Percentiles rank a stretch among this genome's conserved stretches.
Evolutionary conservation across 345 rosid species (phyloP).

Genomic region (Populus davidiana): DNA sequence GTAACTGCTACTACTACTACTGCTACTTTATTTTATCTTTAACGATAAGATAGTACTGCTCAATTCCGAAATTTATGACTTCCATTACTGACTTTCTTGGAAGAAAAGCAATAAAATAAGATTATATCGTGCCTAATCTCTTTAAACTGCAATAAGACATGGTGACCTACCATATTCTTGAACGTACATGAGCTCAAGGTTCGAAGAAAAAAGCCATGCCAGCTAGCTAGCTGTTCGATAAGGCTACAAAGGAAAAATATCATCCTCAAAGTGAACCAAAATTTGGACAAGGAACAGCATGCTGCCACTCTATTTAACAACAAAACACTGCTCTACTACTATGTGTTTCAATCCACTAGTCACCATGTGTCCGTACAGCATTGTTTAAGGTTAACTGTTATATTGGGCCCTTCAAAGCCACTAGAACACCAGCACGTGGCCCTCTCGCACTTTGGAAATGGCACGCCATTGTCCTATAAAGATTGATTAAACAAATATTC

Average conservation of each 20-base stretch:
- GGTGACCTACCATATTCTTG: slow-evolving; percentile 28
- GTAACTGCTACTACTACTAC: neutral
- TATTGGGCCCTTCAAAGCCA: slow-evolving; percentile 35
- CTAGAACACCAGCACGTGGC: neutral
- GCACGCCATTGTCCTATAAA: neutral
- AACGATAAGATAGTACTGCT: neutral
- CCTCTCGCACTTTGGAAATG: slow-evolving; percentile 11
- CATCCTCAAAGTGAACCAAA: neutral
- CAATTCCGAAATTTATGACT: slow-evolving; percentile 21
- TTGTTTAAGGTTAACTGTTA: slow-evolving; percentile 9
- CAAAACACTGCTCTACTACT: slow-evolving; percentile 11
- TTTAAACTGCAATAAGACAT: slow-evolving; percentile 3
- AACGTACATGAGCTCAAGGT: slow-evolving; percentile 49
- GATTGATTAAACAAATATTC: neutral
- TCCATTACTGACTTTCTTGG: neutral
- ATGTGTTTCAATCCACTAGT: neutral
- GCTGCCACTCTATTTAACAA: slow-evolving; percentile 40
- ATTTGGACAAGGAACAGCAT: slow-evolving; percentile 22
- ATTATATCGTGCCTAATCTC: no score
- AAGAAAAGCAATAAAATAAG: neutral
- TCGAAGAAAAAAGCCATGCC: slow-evolving; percentile 28
- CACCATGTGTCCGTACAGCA: slow-evolving; percentile 20
- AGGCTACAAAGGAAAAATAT: neutral
- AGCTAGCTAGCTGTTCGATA: slow-evolving; percentile 19
- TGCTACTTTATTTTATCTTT: no score